phyloP scores from a whole-genome alignment of 2,329 filamentous ascomycete genomes.

The Exophiala sideris region DNA sequence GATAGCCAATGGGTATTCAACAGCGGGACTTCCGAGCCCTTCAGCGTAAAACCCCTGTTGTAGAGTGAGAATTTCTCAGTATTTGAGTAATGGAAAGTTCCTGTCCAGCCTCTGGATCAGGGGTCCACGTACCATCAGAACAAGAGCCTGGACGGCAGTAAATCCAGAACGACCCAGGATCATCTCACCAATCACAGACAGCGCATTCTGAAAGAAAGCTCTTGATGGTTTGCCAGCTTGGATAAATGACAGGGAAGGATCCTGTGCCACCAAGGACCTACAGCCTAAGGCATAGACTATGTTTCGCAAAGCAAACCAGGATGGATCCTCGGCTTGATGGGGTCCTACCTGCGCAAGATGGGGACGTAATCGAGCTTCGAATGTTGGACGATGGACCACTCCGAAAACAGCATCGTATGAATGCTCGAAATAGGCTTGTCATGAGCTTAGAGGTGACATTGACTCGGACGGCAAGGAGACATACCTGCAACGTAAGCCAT shows the following conservation, averaged over 20 bases:
- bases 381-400: constrained; percentile 9
- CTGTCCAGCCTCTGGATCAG: not conserved
- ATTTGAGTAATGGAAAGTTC: not conserved
- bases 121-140: constrained; percentile 6
- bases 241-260: not conserved
- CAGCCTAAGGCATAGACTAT: constrained; percentile 13
- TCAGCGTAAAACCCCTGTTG: constrained; percentile 6
- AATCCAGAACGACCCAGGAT: constrained; percentile 7
- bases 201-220: constrained; percentile 8
- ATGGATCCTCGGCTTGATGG: not conserved
- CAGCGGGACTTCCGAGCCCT: constrained; percentile 1
- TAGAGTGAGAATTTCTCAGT: not conserved
- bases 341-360: not conserved
- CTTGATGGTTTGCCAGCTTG: not conserved
- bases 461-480: too few species aligned
- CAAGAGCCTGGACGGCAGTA: constrained; percentile 7
- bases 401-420: constrained; percentile 10
- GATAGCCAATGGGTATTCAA: constrained; percentile 2
- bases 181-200: constrained; percentile 6
- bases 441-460: too few species aligned
- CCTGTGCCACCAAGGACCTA: not conserved
- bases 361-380: constrained; percentile 7
- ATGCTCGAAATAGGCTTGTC: constrained; percentile 7
- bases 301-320: constrained; percentile 14
- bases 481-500: constrained; percentile 1